These are phyloP conservation scores for Wickerhamiella hasegawae DNA, from an alignment of 805 yeast genomes.

Conservation along the genomic window DNA sequence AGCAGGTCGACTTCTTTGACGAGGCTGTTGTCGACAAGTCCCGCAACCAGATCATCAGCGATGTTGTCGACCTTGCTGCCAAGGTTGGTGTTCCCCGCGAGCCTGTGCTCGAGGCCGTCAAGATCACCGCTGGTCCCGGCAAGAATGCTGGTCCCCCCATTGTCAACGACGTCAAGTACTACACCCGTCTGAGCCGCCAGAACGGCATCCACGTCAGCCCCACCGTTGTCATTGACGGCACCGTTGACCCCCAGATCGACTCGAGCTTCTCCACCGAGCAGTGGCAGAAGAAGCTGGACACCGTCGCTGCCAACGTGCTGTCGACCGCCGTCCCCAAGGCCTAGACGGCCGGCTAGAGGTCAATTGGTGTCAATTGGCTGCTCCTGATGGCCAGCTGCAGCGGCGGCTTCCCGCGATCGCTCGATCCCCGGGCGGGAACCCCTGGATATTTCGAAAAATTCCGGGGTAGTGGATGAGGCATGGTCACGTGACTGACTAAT, in stretches of 20 bases:
- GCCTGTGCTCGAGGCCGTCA: constrained; percentile 22
- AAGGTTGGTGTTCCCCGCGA: constrained; percentile 26
- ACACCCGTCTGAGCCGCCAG: constrained; percentile 56
- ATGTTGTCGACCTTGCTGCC: constrained; percentile 34
- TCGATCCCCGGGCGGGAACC: too few relatives aligned
- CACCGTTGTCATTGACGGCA: constrained; percentile 57
- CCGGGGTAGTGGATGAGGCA: too few relatives aligned
- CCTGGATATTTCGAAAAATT: too few relatives aligned
- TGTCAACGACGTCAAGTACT: constrained; percentile 52
- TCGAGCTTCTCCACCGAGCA: constrained; percentile 41
- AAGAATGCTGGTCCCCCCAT: constrained; percentile 43
- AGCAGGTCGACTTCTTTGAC: constrained; percentile 44
- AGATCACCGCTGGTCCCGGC: constrained; percentile 23
- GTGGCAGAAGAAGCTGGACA: constrained; percentile 21
- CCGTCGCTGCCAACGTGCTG: not conserved
- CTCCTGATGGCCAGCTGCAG: not conserved
- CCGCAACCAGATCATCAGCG: constrained; percentile 38
- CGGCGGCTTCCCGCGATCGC: too few relatives aligned
- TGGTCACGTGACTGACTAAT: too few relatives aligned
- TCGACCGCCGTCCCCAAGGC: too few relatives aligned
- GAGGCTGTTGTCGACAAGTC: constrained; percentile 36
- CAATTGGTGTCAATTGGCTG: not conserved
- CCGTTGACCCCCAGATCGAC: constrained; percentile 38
- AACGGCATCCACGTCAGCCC: constrained; percentile 79
- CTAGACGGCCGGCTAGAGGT: too few relatives aligned